Base-by-base conservation (phyloP, 2,329 filamentous ascomycete species). In the Pseudogymnoascus sp. region DNA sequence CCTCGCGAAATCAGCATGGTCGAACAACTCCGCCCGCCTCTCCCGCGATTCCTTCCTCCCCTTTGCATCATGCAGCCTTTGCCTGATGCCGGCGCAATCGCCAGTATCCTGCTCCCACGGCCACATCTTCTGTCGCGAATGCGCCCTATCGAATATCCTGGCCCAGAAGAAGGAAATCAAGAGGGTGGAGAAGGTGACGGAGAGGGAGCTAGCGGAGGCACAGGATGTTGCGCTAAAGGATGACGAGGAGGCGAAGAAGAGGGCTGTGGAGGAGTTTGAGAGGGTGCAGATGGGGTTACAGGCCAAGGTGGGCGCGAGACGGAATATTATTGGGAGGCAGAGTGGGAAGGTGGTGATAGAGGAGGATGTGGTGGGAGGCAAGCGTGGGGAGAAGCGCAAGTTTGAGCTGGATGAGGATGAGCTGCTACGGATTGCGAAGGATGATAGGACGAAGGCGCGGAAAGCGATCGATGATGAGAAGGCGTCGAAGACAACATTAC, bases 71-170 rank as follows among this genome's bases (percentile, higher is more conserved):
- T 99, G 93, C 78, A 85, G 88, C 61, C 82, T 99, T 28, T 99
- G 93, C 72, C 86, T 97, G 14, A 84, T 92, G 64, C 84, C 88
- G 6, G 89, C 92, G 19, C 84, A 88, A 30, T 85, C 91, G 55
- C 92, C 94, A 0, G 91, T 97, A 36, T 86, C 91, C 22, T 97
- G 93, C 75, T 79, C 83, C 2, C 84, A 87, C 66, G 93, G 93
- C 65, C 92, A 97, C 74, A 81, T 99, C 12, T 97, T 97, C 78
- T 99, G 93, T 75, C 87, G 91, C 68, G 94, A 97, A 78, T 99
- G 93, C 77, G 92, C 92, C 7, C 84, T 97, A 61, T 87, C 81
- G 68, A 96, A 97, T 70, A 86, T 99, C n/a, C 81, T 97, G 1
- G 84, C 91, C 0, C 93, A 99, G 75, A 88, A 91, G 68, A 90